These are phyloP conservation scores for Begonia masoniana DNA, from an alignment of 306 rosid species.

Conservation along the genomic window DNA sequence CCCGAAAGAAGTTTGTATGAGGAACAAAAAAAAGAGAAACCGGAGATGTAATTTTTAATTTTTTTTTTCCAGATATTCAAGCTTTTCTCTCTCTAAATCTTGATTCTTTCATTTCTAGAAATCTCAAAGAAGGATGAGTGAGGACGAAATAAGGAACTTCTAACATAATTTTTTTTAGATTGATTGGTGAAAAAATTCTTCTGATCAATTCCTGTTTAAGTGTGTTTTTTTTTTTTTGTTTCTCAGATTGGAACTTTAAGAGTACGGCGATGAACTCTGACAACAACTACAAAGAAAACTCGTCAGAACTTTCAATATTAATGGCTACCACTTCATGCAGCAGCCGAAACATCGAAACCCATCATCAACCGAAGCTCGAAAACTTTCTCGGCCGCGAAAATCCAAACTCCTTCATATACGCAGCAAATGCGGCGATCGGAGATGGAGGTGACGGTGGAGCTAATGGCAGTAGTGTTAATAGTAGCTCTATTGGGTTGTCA, in stretches of 20 bases:
- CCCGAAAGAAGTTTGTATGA: no score
- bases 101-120: neutral
- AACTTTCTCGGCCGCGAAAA: constrained; percentile 58
- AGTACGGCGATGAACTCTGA: constrained; percentile 29
- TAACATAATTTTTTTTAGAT: neutral
- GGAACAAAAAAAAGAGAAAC: no score
- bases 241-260: constrained; percentile 61
- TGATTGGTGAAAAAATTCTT: no score
- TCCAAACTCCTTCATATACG: no score
- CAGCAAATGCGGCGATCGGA: neutral
- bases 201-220: neutral
- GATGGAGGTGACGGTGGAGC: constrained; percentile 6
- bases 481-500: constrained; percentile 55
- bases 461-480: neutral
- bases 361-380: constrained; percentile 57
- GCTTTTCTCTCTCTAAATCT: neutral
- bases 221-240: neutral
- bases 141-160: neutral
- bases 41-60: no score
- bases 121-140: no score
- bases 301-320: constrained; percentile 28
- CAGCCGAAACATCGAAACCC: constrained; percentile 32
- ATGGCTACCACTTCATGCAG: constrained; percentile 28
- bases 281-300: constrained; percentile 20
- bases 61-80: no score